phyloP scores from a whole-genome alignment of 2,329 filamentous ascomycete genomes.

The Aspergillus sergii region DNA sequence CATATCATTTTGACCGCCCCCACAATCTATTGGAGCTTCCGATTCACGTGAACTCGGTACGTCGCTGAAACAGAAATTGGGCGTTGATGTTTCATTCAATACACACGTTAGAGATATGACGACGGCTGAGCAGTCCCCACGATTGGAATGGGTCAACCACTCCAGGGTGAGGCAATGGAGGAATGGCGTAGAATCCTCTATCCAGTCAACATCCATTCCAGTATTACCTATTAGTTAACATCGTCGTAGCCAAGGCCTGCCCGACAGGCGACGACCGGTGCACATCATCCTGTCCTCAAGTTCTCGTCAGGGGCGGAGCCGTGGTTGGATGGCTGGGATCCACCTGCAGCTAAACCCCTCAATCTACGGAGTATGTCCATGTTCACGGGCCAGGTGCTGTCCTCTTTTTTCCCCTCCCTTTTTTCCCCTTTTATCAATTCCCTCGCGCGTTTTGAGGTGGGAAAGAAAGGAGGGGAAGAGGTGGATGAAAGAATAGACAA shows the following conservation, averaged over 20 bases:
- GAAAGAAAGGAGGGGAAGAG: not conserved
- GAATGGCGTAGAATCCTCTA: not conserved
- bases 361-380: conserved; percentile 8
- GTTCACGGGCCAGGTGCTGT: conserved; percentile 5
- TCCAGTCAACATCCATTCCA: not conserved
- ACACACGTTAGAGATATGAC: conserved; percentile 1
- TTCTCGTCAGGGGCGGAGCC: conserved; percentile 22
- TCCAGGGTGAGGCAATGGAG: conserved; percentile 5
- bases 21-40: not conserved
- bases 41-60: not conserved
- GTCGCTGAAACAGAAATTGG: not conserved
- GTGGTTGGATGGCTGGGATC: conserved; percentile 21
- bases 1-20: not conserved
- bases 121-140: not conserved
- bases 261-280: conserved; percentile 19
- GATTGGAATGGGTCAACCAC: not conserved
- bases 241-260: conserved; percentile 4
- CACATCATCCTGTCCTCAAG: conserved; percentile 20
- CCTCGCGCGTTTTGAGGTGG: not conserved
- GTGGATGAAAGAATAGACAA: not conserved
- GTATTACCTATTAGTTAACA: conserved; percentile 1
- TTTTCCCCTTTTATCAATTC: not conserved
- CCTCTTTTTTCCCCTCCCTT: not conserved
- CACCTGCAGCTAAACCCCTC: conserved; percentile 25
- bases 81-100: not conserved